phyloP scores from a whole-genome alignment of 768 basidiomycete genomes.

The Amanita rubescens region DNA sequence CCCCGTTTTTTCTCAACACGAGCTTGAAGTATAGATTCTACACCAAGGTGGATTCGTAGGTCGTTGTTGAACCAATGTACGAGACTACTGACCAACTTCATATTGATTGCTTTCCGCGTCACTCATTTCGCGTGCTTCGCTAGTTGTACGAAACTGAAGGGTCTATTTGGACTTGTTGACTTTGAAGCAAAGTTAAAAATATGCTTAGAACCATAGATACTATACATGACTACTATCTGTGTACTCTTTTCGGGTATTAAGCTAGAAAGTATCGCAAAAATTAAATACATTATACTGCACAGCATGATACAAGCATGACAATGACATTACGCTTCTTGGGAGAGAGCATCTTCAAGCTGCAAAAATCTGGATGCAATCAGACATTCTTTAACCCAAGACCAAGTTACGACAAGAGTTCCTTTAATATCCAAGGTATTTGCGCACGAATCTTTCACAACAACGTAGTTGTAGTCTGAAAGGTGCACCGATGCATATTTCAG shows the following conservation, averaged over 20 bases:
- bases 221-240: not conserved
- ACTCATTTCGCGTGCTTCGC: conserved; percentile 19
- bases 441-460: conserved; percentile 49
- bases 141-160: not conserved
- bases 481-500: conserved; percentile 30
- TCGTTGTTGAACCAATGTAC: not conserved
- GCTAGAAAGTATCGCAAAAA: not conserved
- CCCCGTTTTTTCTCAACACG: conserved; percentile 36
- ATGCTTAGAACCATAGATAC: not conserved
- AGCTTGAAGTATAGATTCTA: conserved; percentile 50
- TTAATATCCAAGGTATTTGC: conserved; percentile 21
- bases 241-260: not conserved
- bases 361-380: conserved; percentile 44
- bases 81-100: conserved; percentile 52
- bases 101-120: conserved; percentile 41
- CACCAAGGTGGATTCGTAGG: conserved; percentile 5
- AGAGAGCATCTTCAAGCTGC: conserved; percentile 19
- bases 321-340: conserved; percentile 17
- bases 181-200: not conserved
- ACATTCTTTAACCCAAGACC: conserved; percentile 75
- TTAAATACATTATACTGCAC: conserved; percentile 12
- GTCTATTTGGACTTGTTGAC: conserved; percentile 3
- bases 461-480: conserved; percentile 43
- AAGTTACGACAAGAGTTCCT: conserved; percentile 35
- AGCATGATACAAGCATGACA: not conserved